These are phyloP conservation scores for Tympanopsis confertula DNA, from an alignment of 2,329 filamentous ascomycete species.

Conservation along the genomic window DNA sequence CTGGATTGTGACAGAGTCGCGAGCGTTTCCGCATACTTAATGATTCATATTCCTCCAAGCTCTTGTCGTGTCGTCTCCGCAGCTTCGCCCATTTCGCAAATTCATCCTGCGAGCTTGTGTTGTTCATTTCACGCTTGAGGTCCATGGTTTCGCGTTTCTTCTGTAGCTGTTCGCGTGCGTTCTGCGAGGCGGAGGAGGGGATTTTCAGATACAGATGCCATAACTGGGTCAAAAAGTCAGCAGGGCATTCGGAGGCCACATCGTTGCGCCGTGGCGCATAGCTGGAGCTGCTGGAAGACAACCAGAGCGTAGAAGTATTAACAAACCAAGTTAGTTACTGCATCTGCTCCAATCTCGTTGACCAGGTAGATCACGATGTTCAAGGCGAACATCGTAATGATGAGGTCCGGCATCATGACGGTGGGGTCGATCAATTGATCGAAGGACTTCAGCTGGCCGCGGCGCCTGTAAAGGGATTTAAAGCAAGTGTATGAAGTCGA, in stretches of 20 bases:
- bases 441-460: no score
- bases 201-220: constrained; percentile 76
- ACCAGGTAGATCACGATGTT: not conserved
- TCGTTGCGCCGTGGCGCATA: not conserved
- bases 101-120: constrained; percentile 88
- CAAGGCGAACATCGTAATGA: not conserved
- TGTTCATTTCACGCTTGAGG: constrained; percentile 71
- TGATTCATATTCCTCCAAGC: constrained; percentile 70
- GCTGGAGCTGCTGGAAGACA: not conserved
- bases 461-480: no score
- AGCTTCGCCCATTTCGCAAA: constrained; percentile 62
- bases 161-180: constrained; percentile 53
- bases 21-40: constrained; percentile 49
- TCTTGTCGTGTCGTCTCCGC: constrained; percentile 46
- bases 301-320: not conserved
- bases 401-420: not conserved
- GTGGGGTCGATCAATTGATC: no score
- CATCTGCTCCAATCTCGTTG: not conserved
- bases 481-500: no score
- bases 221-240: constrained; percentile 52
- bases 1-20: not conserved
- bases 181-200: constrained; percentile 59
- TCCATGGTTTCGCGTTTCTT: constrained; percentile 71
- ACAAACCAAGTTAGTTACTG: not conserved
- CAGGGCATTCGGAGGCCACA: not conserved